Base-by-base conservation (phyloP, 371 early-diverging fungal genomes). In the Rhizomucor miehei region DNA sequence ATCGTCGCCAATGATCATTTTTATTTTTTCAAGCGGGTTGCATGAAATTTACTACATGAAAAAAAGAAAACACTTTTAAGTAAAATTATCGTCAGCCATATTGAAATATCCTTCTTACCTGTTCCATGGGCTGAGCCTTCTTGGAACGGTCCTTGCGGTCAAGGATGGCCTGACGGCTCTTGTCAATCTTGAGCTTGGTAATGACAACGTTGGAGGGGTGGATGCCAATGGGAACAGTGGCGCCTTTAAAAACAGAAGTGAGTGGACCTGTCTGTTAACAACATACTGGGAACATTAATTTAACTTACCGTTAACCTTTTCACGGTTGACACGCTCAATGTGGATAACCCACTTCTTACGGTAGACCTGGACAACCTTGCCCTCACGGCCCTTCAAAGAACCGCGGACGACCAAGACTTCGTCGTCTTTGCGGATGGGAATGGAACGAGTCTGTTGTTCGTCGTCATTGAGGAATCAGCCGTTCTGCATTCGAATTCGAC, bases 261-360 rank as follows among this genome's bases (percentile, higher is more conserved):
- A n/a, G n/a, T 38, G 38, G 9, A 10, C 9, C 38, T 14, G 38
- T 10, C 14, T 38, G 38, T 38, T 10, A 9, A 14, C 9, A 9
- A 38, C 10, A 9, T 38, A 9, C 38, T 38, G 38, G 14, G 14
- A 14, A 10, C 11, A 41, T 29, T 29, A 24, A 9, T 14, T 11
- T 13, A 23, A 43, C 45, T 53, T 44, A 55, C 57, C 95, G 85
- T 97, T 98, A 69, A 87, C 89, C 92, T 98, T 98, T 75, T 98
- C 97, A 75, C 88, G 89, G 71, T 78, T 84, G 70, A 98, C 79
- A 69, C 94, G 92, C 75, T 98, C 97, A 60, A 98, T 86, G 89
- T 97, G 92, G 81, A 98, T 97, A 59, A 94, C 89, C 87, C 87
- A 98, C 89, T 94, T 95, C 81, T 92, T 90, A 72, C 98, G 93